Base-by-base conservation (phyloP, 2,329 filamentous ascomycete genomes). In the Phaeosphaeria sp. region DNA sequence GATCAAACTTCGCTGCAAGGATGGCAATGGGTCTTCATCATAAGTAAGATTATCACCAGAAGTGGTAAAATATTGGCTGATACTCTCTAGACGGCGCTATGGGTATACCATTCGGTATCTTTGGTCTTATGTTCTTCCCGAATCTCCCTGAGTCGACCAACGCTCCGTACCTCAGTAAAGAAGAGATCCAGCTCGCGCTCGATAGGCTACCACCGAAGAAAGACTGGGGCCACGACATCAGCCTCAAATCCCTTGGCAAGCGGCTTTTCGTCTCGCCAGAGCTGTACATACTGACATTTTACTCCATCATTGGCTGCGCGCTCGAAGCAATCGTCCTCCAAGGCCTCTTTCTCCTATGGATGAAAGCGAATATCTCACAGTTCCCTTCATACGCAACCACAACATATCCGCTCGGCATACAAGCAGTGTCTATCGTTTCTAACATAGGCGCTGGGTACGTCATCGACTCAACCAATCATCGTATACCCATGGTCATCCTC, bases 371-470 rank as follows among this genome's bases (percentile, higher is more conserved):
- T 30, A 56, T 61, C 9, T 47, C 45, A 13, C 47, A 62, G 17
- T 69, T 70, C 46, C 66, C 78, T 0, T 76, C 85, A 0, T 49
- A 78, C 0, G 82, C 87, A 61, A 78, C 83, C 11, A 87, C 87
- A 65, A 83, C 85, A 62, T 87, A 86, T 49, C 84, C 85, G 0
- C 82, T 85, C 0, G 85, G 84, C 1, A 82, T 87, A 0, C 81
- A 85, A 0, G 85, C 84, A 0, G 81, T 83, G 0, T 86, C 84
- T 2, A 87, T 87, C 36, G 72, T 83, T 0, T 85, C 84, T 6
- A 77, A 77, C 45, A 70, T 78, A 13, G 61, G 72, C 2, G 76
- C 75, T 22, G 77, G 74, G 18, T 69, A 74, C 49, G 65, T 76
- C 21, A 79, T 79, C 53, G 77, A 80, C 49, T 66, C 70, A 21